A percentile compares a stretch with the other conserved stretches of the same genome.
phyloP scores from a whole-genome alignment of 805 yeast species.

The Saccharomycopsis microspora region DNA sequence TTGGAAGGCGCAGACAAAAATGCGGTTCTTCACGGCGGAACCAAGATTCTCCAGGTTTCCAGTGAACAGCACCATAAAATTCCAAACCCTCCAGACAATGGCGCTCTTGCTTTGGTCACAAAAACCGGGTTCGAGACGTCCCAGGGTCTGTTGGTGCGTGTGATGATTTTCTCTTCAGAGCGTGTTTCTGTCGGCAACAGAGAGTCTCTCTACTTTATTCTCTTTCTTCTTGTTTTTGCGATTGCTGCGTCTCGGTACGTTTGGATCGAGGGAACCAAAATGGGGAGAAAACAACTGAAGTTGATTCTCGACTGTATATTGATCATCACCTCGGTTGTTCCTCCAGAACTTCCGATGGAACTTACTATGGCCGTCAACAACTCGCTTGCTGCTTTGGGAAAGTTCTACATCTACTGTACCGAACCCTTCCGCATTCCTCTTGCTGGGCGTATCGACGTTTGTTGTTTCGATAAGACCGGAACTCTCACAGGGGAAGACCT shows the following conservation, averaged over 20 bases:
- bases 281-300: constrained; percentile 93
- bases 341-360: constrained; percentile 99
- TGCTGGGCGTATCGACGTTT: constrained; percentile 96
- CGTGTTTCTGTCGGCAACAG: constrained; percentile 92
- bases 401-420: constrained; percentile 87
- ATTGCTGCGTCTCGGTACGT: constrained; percentile 95
- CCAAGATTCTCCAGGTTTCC: constrained; percentile 87
- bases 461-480: constrained; percentile 98
- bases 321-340: constrained; percentile 94
- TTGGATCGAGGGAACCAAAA: constrained; percentile 93
- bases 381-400: constrained; percentile 78
- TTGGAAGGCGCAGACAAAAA: constrained; percentile 82
- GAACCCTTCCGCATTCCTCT: constrained; percentile 97
- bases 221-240: constrained; percentile 84
- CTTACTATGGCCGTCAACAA: constrained; percentile 95
- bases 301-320: constrained; percentile 90
- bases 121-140: constrained; percentile 98
- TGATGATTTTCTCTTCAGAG: constrained; percentile 95
- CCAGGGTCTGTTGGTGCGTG: constrained; percentile 94
- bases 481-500: constrained; percentile 95
- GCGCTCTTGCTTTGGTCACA: constrained; percentile 82
- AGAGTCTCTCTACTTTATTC: constrained; percentile 86
- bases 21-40: constrained; percentile 88
- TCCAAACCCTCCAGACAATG: constrained; percentile 76
- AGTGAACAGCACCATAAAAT: constrained; percentile 31